phyloP scores from a whole-genome alignment of 2,329 filamentous ascomycete genomes.

The Pseudogymnoascus sp. region DNA sequence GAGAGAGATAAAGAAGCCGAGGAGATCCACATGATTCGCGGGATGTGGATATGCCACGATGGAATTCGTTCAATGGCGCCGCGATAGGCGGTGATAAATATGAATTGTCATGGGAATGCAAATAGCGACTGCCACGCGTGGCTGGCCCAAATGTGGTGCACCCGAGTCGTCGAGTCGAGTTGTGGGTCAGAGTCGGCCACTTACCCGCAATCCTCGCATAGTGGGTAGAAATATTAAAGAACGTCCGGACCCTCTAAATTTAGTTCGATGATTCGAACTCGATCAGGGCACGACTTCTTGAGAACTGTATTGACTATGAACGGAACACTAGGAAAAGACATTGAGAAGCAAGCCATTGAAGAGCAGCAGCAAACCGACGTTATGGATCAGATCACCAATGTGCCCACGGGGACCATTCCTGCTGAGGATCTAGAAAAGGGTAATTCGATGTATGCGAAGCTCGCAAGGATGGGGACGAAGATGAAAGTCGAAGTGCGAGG shows the following conservation, averaged over 20 bases:
- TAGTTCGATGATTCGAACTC: background rate
- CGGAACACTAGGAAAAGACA: background rate
- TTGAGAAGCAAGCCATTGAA: background rate
- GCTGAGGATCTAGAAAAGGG: slow-evolving; percentile 28
- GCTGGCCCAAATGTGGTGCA: background rate
- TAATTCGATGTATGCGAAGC: slow-evolving; percentile 46
- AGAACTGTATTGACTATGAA: background rate
- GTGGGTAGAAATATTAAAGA: background rate
- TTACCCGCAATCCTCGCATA: background rate
- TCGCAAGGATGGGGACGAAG: slow-evolving; percentile 57
- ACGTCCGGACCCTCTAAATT: background rate
- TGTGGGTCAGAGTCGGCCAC: background rate
- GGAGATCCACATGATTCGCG: background rate
- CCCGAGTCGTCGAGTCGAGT: background rate
- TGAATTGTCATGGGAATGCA: background rate
- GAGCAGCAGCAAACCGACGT: background rate
- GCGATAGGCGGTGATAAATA: background rate
- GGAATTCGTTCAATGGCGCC: background rate
- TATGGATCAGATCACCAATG: background rate
- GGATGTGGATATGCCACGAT: background rate
- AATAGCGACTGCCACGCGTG: background rate
- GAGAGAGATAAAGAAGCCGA: background rate
- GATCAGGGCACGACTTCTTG: background rate
- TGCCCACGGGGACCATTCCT: background rate
- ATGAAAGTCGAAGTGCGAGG: slow-evolving; percentile 66